Evolutionary conservation across 1,284 basidiomycete species (phyloP).

Genomic region (Exobasidium cylindrosporum): DNA sequence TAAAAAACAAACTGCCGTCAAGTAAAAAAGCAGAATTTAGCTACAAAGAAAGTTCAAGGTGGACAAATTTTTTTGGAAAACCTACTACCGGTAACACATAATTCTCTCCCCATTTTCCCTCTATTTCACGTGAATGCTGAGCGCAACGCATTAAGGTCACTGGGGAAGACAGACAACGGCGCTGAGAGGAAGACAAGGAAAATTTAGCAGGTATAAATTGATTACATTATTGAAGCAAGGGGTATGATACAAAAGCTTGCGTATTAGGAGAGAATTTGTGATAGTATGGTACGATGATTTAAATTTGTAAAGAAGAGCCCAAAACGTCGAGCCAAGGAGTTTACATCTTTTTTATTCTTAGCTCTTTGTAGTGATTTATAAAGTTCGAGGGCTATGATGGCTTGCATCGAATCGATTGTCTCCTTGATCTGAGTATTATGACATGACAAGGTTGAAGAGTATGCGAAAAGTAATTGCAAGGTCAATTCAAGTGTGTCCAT

Average conservation of each 20-base stretch:
- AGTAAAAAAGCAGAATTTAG: too few relatives aligned
- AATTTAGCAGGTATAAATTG: too few relatives aligned
- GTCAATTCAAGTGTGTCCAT: background rate
- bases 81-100: too few relatives aligned
- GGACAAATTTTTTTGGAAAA: too few relatives aligned
- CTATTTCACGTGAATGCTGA: too few relatives aligned
- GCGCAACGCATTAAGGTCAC: too few relatives aligned
- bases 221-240: too few relatives aligned
- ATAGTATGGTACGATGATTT: background rate
- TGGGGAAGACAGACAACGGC: too few relatives aligned
- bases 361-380: background rate
- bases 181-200: too few relatives aligned
- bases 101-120: too few relatives aligned
- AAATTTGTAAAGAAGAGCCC: background rate
- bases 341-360: background rate
- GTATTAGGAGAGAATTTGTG: background rate
- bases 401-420: background rate
- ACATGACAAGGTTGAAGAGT: background rate
- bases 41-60: background rate
- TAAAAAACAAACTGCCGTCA: too few relatives aligned
- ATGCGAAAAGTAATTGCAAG: background rate
- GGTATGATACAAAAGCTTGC: too few relatives aligned
- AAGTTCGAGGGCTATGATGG: background rate
- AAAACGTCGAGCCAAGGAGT: background rate
- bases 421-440: background rate